Base-by-base conservation (phyloP, 192 early-diverging fungal species). In the Podochytrium sp. region DNA sequence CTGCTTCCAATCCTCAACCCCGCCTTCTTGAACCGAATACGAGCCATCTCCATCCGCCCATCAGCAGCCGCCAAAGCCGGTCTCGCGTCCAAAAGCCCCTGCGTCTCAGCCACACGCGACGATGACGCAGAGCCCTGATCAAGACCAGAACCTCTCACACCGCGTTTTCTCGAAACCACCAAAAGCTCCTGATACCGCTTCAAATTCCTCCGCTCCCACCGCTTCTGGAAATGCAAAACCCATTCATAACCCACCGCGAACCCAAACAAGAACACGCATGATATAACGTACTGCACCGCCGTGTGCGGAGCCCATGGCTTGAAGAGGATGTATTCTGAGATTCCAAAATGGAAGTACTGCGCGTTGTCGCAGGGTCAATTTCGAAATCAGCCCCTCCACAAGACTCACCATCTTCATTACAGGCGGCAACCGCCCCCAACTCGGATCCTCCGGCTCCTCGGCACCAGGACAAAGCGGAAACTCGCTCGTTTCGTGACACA, bases 231-330 rank as follows among this genome's bases (percentile, higher is more conserved):
- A 25, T 76, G 78, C 32, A 83, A 57, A 16, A 75, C 37, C 33
- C 73, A 69, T 65, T 79, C 82, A 50, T 79, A 76, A 12, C 76
- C 41, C 25, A 87, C 33, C 1, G 79, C 75, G 18, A 79, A 1
- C 47, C 76, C 73, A 73, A 87, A 85, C 41, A 87, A 61, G 5
- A 77, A 69, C 33, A 84, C 76, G 73, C 78, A 82, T 0, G 84
- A 71, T 3, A 79, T 76, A 14, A 68, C 58, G 57, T 84, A 87
- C 47, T 84, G 80, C 14, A 67, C 23, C 6, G 51, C 43, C 12
- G 78, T 80, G 2, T 74, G 70, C 3, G 86, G 83, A 6, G 86
- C 84, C 80, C 77, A 81, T 1, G 64, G 60, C 39, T 86, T 77
- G 60, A 87, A 87, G 12, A 87, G 77, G 51, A 87, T 61, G 73